These are phyloP conservation scores for Eutrema heterophyllum DNA, from an alignment of 345 rosid species.

Conservation along the genomic window DNA sequence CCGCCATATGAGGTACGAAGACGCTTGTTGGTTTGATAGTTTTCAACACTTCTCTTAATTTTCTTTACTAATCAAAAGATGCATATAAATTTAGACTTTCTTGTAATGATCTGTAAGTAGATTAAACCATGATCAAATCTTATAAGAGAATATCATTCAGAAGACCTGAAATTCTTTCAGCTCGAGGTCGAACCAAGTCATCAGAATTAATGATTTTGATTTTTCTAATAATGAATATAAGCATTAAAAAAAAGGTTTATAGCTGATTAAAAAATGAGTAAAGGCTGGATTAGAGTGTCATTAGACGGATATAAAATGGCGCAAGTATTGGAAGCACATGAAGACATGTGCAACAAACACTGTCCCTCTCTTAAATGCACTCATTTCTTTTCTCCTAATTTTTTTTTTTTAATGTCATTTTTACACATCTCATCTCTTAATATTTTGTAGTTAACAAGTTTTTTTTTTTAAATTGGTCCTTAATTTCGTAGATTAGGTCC, in stretches of 20 bases:
- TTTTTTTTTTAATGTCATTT: not conserved
- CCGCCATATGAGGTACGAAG: no score
- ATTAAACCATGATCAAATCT: not conserved
- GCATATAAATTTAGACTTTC: not conserved
- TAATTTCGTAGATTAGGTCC: no score
- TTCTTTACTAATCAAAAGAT: no score
- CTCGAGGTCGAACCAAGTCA: conserved; percentile 10
- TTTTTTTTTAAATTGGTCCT: no score
- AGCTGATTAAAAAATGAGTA: not conserved
- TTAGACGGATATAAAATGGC: not conserved
- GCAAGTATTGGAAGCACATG: conserved; percentile 28
- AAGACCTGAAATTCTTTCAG: not conserved
- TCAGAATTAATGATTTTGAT: not conserved
- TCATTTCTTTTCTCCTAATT: conserved; percentile 1
- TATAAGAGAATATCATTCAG: not conserved
- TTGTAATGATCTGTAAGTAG: not conserved
- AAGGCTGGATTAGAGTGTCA: conserved; percentile 5
- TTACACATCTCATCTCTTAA: not conserved
- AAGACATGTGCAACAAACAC: conserved; percentile 25
- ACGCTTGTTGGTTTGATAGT: no score
- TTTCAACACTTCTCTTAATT: no score
- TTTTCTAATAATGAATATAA: not conserved
- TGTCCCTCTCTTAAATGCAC: conserved; percentile 26
- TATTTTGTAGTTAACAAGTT: not conserved
- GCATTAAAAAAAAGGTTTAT: not conserved